A percentile compares a stretch with the other conserved stretches of the same genome.
Evolutionary conservation across 2,329 filamentous ascomycete species (phyloP).

Genomic region (Ascocoryne sarcoides): DNA sequence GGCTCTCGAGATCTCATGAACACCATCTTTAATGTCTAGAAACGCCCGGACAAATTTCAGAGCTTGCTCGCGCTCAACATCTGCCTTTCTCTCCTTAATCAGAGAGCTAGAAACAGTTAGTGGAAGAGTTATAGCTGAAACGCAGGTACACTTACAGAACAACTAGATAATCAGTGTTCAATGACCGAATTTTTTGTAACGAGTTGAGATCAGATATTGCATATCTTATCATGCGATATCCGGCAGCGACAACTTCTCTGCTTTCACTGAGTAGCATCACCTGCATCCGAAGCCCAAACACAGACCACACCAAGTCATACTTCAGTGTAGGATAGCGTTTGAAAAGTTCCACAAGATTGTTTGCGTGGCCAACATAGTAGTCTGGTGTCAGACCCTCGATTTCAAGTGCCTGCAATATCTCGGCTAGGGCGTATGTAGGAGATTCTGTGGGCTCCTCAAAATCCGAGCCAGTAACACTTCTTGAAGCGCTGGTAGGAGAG

Average conservation of each 20-base stretch:
- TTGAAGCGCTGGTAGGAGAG: conserved; percentile 48
- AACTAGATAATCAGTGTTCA: conserved; percentile 90
- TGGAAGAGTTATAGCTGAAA: neutral
- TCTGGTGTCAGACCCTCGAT: conserved; percentile 80
- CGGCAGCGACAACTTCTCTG: conserved; percentile 88
- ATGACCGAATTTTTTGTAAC: conserved; percentile 72
- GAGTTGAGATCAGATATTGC: conserved; percentile 89
- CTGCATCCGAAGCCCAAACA: conserved; percentile 90
- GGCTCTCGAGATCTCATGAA: conserved; percentile 76
- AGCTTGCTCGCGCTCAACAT: conserved; percentile 92
- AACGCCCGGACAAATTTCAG: conserved; percentile 94
- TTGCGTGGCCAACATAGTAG: conserved; percentile 90
- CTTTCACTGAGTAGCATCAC: conserved; percentile 94
- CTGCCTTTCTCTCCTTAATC: conserved; percentile 93
- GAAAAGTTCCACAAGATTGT: conserved; percentile 92
- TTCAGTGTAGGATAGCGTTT: conserved; percentile 88
- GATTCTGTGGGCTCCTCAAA: conserved; percentile 68
- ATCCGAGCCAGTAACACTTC: conserved; percentile 50
- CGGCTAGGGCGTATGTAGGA: conserved; percentile 82
- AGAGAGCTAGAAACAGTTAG: conserved; percentile 49
- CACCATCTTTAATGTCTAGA: conserved; percentile 87
- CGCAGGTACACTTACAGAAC: conserved; percentile 46
- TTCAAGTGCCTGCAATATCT: conserved; percentile 85
- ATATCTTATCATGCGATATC: conserved; percentile 87
- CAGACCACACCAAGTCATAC: conserved; percentile 92